Evolutionary conservation across 345 rosid genomes (phyloP).

Genomic region (Melastoma malabathricum): DNA sequence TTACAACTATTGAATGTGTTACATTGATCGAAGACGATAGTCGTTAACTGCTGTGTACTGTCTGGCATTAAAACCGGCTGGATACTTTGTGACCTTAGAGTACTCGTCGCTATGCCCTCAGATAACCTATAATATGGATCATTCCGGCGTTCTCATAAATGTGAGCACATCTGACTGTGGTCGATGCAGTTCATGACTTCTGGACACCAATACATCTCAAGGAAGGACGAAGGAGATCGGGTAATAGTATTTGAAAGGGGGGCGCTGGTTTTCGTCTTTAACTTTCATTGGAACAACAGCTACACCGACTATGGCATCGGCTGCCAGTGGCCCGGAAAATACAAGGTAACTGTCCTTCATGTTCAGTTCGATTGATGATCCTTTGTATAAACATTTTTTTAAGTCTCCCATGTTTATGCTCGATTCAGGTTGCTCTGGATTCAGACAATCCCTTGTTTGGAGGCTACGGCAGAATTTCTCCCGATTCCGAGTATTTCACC

Average conservation of each 20-base stretch:
- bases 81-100: no score
- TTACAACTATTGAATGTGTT: background rate
- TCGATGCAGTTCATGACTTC: constrained; percentile 81
- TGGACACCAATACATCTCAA: constrained; percentile 78
- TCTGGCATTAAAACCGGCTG: no score
- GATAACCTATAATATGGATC: background rate
- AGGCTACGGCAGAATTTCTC: constrained; percentile 57
- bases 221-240: constrained; percentile 76
- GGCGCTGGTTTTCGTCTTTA: constrained; percentile 76
- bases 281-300: constrained; percentile 85
- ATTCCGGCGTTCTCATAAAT: background rate
- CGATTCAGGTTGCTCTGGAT: constrained; percentile 58
- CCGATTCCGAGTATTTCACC: constrained; percentile 54
- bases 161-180: background rate
- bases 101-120: no score
- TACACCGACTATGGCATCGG: constrained; percentile 74
- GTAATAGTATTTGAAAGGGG: constrained; percentile 76
- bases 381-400: background rate
- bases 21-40: no score
- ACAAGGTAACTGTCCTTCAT: constrained; percentile 45
- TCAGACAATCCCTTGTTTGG: constrained; percentile 69
- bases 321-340: constrained; percentile 77
- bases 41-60: no score
- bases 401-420: background rate
- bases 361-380: background rate